Percentiles rank a stretch among this genome's conserved stretches.
These are phyloP conservation scores for Malus fusca DNA, from an alignment of 306 rosid species.

Conservation along the genomic window DNA sequence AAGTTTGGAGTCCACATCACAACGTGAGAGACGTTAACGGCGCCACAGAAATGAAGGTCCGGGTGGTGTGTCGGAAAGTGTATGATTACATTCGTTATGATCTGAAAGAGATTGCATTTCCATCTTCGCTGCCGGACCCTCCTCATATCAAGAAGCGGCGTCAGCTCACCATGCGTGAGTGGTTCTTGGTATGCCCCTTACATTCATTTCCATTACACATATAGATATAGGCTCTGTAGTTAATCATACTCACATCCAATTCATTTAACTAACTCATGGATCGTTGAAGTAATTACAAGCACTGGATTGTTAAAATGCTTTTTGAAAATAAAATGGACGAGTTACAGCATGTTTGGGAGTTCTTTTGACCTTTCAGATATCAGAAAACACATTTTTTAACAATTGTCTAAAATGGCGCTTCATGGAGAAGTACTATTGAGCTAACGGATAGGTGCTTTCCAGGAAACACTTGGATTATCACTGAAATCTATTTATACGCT, in stretches of 20 bases:
- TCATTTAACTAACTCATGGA: no score
- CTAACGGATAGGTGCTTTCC: not conserved
- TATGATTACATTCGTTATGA: conserved; percentile 64
- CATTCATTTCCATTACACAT: not conserved
- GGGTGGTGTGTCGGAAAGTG: conserved; percentile 58
- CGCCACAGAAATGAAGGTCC: conserved; percentile 47
- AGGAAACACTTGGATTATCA: not conserved
- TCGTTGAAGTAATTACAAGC: not conserved
- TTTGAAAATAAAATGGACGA: not conserved
- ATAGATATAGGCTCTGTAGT: not conserved
- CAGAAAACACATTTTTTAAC: not conserved
- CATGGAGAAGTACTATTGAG: not conserved
- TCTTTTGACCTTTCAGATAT: not conserved
- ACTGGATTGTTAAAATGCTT: not conserved
- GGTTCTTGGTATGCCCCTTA: conserved; percentile 40
- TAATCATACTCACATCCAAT: not conserved
- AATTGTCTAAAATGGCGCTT: not conserved
- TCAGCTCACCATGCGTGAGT: conserved; percentile 59
- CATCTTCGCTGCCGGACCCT: conserved; percentile 89
- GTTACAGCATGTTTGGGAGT: not conserved
- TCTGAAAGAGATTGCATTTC: conserved; percentile 83
- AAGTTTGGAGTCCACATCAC: not conserved
- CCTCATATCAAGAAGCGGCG: conserved; percentile 60
- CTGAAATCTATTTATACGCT: not conserved
- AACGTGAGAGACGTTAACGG: not conserved